phyloP scores from a whole-genome alignment of 371 early-diverging fungal species.

The Parasitella parasitica region DNA sequence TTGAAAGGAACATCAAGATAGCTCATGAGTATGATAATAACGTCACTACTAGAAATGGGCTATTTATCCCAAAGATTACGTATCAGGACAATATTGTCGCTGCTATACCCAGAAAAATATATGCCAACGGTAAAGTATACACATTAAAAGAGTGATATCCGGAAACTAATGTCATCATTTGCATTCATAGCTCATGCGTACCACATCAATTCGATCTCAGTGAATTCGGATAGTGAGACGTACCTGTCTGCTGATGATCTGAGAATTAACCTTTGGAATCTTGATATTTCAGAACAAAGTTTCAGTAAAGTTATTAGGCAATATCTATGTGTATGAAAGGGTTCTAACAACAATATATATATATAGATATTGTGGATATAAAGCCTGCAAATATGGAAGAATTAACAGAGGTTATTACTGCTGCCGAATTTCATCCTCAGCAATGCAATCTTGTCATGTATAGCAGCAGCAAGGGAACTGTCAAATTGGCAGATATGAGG shows the following conservation, averaged over 20 bases:
- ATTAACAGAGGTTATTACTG: constrained; percentile 98
- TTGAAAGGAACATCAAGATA: constrained; percentile 93
- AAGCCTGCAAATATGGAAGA: constrained; percentile 99
- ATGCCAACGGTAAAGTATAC: constrained; percentile 68
- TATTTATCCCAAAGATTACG: constrained; percentile 86
- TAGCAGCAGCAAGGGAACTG: constrained; percentile 97
- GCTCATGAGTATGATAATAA: constrained; percentile 84
- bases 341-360: too few species aligned
- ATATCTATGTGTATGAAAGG: background rate
- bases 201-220: constrained; percentile 98
- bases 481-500: constrained; percentile 97
- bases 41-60: constrained; percentile 13
- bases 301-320: constrained; percentile 76
- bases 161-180: background rate
- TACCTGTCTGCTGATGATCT: constrained; percentile 98
- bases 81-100: constrained; percentile 95
- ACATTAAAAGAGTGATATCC: background rate
- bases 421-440: constrained; percentile 95
- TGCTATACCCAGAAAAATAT: constrained; percentile 93
- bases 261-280: constrained; percentile 98
- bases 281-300: constrained; percentile 94
- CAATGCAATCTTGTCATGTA: constrained; percentile 98
- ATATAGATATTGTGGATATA: constrained; percentile 97
- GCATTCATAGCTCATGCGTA: constrained; percentile 87
- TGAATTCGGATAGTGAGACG: constrained; percentile 96